Base-by-base conservation (phyloP, 441 rosid genomes). In the Pelargonium australe region DNA sequence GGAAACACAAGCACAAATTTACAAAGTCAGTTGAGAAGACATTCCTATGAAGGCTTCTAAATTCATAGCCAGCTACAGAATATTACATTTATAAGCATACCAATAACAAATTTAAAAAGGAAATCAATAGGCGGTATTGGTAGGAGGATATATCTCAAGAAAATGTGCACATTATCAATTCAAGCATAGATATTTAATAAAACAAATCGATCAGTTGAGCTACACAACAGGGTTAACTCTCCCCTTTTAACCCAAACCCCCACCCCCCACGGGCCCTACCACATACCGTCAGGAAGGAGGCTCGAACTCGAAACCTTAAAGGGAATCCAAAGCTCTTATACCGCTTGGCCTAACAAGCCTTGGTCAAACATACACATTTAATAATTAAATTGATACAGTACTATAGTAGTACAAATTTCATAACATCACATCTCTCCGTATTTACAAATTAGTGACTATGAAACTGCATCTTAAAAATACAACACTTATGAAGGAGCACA, bases 1-100 rank as follows among this genome's bases (percentile, higher is more conserved):
- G 37, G n/a, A 82, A 60, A 69, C 2, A n/a, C 6, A 14, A 53
- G 74, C 20, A 43, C 5, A 19, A 69, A 7, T 53, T 49, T 40
- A 13, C 55, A 5, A 25, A 68, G n/a, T 51, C 57, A 51, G 8
- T 51, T 51, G 57, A 51, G 6, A 51, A 12, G 57, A 51, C 57
- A n/a, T 31, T 51, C 14, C 14, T 16, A 13, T 51, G 57, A n/a
- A 51, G 5, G 16, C 57, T 51, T 51, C 14, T 16, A 51, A 5
- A n/a, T 13, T n/a, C 17, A 14, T 12, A 51, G 17, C 17, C 16
- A 12, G 14, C 19, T 51, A 51, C 14, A n/a, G 5, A 51, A 31
- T 31, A 31, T 31, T n/a, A n/a, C 19, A 51, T 17, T n/a, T 16
- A 51, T 51, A 13, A 51, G 57, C 57, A 51, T 2, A 51, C n/a